Evolutionary conservation across 192 early-diverging fungal species (phyloP).

Genomic region (Entophlyctis helioformis): DNA sequence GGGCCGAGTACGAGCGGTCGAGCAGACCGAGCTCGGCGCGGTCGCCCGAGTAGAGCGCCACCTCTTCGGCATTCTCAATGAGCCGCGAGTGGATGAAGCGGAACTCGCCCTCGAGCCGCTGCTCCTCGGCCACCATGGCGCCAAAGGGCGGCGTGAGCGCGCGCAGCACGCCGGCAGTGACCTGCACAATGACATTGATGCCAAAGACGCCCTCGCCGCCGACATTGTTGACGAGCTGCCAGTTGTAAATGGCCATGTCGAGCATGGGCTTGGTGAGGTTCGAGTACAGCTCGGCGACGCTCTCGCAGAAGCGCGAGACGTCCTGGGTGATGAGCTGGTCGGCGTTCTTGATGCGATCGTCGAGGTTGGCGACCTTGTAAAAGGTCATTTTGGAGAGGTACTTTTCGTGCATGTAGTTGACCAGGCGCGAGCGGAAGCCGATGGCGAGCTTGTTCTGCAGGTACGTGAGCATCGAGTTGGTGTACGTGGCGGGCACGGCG

Average conservation of each 20-base stretch:
- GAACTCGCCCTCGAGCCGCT: constrained; percentile 84
- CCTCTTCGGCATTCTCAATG: constrained; percentile 92
- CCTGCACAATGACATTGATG: constrained; percentile 65
- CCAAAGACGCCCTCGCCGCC: constrained; percentile 79
- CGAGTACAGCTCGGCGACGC: constrained; percentile 71
- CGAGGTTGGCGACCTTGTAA: constrained; percentile 82
- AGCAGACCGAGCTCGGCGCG: constrained; percentile 75
- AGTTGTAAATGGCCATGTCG: constrained; percentile 87
- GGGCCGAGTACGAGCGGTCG: constrained; percentile 27
- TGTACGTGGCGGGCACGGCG: constrained; percentile 91
- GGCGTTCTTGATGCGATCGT: constrained; percentile 50
- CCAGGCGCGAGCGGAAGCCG: constrained; percentile 47
- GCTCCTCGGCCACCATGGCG: constrained; percentile 87
- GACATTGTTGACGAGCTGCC: constrained; percentile 72
- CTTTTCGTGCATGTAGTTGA: constrained; percentile 72
- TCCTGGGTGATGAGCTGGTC: constrained; percentile 82
- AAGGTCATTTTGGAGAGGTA: constrained; percentile 88
- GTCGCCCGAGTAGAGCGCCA: constrained; percentile 77
- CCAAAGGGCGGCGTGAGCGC: constrained; percentile 90
- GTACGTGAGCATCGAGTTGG: constrained; percentile 78
- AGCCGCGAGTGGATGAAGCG: constrained; percentile 87
- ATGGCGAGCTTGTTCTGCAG: constrained; percentile 39
- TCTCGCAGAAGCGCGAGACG: constrained; percentile 80
- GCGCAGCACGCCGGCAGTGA: constrained; percentile 66
- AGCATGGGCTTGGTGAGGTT: constrained; percentile 72